Base-by-base conservation (phyloP, 768 basidiomycete species). In the Panaeolus cyanescens region DNA sequence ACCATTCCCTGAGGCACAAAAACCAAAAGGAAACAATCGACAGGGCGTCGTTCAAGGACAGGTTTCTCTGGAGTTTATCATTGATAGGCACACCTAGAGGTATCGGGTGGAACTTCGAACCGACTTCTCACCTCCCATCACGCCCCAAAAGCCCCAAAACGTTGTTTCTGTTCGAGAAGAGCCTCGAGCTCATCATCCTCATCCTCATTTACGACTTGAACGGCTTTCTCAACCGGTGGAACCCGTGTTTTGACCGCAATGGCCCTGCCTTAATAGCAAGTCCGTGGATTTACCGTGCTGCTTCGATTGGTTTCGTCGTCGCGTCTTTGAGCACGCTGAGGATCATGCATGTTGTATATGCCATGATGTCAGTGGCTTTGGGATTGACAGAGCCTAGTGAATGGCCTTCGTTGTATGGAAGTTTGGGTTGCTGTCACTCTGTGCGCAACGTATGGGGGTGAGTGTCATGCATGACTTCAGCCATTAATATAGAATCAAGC, bases 371-470 rank as follows among this genome's bases (percentile, higher is more conserved):
- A 45, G 66, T 65, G 17, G 60, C 58, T 19, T 25, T 64, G 3
- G 67, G 65, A 5, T 1, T 70, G 6, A 69, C 68, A 4, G 58
- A 71, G 12, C 45, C 45, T 4, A 50, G 13, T 50, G 45, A 68
- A 17, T 77, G 74, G 71, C 74, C 73, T 5, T 64, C 67, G 15
- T 22, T 75, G 1, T 75, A 70, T 59, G 74, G 76, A 9, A 55
- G 25, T 28, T 64, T 58, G 54, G 9, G 70, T 75, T n/a, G 70
- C 72, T 8, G 75, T 73, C 59, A 75, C 74, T 50, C 45, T 4
- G 54, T 78, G 8, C 64, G 74, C 13, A 66, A 67, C 4, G 64
- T 74, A 42, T 77, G 76, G 76, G 72, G 76, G 76, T 75, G 55
- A 56, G 71, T 69, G 25, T 30, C 22, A 17, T 30, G n/a, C 45